These are phyloP conservation scores for Parsonsia alboflavescens DNA, from an alignment of 257 asterid genomes.

Conservation along the genomic window DNA sequence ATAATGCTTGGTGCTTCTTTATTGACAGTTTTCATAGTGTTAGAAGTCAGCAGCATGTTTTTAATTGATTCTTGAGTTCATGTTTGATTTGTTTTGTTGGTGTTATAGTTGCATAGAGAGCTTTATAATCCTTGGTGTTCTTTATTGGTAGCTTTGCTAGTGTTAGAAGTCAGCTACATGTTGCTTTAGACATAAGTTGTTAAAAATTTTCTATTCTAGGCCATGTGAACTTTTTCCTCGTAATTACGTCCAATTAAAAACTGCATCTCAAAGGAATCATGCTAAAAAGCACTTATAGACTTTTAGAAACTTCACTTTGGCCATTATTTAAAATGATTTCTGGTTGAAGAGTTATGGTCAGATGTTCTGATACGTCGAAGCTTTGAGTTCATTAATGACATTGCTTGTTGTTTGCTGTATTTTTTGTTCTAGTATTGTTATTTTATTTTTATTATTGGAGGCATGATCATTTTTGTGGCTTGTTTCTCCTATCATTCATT, in stretches of 20 bases:
- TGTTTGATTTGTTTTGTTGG: background rate
- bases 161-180: background rate
- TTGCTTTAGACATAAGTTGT: background rate
- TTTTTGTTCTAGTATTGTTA: background rate
- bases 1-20: background rate
- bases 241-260: background rate
- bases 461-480: background rate
- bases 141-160: background rate
- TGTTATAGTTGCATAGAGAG: background rate
- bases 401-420: background rate
- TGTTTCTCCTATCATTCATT: background rate
- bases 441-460: background rate
- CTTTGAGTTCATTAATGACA: background rate
- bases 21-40: background rate
- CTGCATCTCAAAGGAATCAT: background rate
- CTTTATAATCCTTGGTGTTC: background rate
- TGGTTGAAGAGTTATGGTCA: background rate
- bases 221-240: background rate
- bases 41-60: background rate
- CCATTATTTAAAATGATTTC: background rate
- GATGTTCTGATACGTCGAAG: background rate
- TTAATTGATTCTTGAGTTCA: conserved; percentile 1
- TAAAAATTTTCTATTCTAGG: background rate
- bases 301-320: background rate
- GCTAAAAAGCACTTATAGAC: background rate